These are phyloP conservation scores for Groenewaldozyma auringiensis DNA, from an alignment of 1,139 yeast genomes.

Conservation along the genomic window DNA sequence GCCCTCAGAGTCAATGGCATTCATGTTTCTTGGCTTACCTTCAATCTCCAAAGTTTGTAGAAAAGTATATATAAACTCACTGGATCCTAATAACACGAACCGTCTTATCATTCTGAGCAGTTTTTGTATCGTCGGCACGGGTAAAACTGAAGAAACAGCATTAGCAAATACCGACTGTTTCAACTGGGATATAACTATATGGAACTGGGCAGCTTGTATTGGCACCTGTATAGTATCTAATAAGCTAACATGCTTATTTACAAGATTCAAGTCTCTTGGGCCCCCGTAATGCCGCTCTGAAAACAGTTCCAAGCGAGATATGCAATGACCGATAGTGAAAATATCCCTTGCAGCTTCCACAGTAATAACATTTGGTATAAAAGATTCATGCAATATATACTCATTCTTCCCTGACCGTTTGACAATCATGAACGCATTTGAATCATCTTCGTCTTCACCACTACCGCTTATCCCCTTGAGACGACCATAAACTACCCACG, in stretches of 20 bases:
- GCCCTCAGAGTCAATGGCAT: slow-evolving; percentile 2
- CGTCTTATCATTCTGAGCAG: slow-evolving; percentile 17
- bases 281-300: neutral
- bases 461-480: slow-evolving; percentile 7
- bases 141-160: slow-evolving; percentile 16
- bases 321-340: slow-evolving; percentile 16
- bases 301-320: slow-evolving; percentile 12
- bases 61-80: slow-evolving; percentile 17
- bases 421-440: slow-evolving; percentile 17
- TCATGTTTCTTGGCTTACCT: slow-evolving; percentile 5
- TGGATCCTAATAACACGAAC: slow-evolving; percentile 18
- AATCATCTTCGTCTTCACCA: neutral
- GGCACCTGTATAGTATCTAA: slow-evolving; percentile 14
- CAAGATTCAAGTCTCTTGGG: neutral
- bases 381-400: slow-evolving; percentile 9
- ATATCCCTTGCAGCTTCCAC: slow-evolving; percentile 15
- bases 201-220: slow-evolving; percentile 14
- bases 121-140: slow-evolving; percentile 10
- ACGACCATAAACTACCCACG: slow-evolving; percentile 26
- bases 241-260: slow-evolving; percentile 8
- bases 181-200: slow-evolving; percentile 12
- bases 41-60: slow-evolving; percentile 3
- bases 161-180: slow-evolving; percentile 16
- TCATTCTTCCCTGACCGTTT: neutral
- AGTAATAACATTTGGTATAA: slow-evolving; percentile 14